phyloP scores from a whole-genome alignment of 2,329 filamentous ascomycete genomes.

The Curvularia sp. region DNA sequence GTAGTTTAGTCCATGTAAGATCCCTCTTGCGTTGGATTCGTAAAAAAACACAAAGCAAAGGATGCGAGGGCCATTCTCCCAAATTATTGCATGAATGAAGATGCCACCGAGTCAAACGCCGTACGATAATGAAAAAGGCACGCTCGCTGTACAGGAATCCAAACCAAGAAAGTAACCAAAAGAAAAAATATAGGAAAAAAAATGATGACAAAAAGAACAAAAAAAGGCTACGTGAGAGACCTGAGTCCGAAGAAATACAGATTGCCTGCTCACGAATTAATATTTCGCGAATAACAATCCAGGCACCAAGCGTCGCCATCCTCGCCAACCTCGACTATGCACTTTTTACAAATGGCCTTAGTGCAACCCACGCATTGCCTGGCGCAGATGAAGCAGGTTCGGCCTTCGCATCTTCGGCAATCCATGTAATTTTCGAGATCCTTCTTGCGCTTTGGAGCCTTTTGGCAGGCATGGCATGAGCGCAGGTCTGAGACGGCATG shows the following conservation, averaged over 20 bases:
- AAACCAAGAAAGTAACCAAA: neutral
- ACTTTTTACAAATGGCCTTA: slow-evolving; percentile 68
- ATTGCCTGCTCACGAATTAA: slow-evolving; percentile 25
- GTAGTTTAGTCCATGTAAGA: neutral
- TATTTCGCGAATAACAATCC: slow-evolving; percentile 57
- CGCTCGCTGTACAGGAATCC: neutral
- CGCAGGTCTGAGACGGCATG: slow-evolving; percentile 34
- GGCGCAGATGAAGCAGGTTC: slow-evolving; percentile 74
- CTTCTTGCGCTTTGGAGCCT: slow-evolving; percentile 68
- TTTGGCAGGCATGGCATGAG: slow-evolving; percentile 72
- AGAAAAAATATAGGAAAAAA: neutral
- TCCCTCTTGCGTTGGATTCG: neutral
- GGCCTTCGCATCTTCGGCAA: slow-evolving; percentile 67
- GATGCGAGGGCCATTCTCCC: neutral
- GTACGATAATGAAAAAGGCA: neutral
- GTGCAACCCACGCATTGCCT: slow-evolving; percentile 62
- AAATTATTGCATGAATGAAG: neutral
- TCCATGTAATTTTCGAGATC: slow-evolving; percentile 71
- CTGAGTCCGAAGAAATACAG: neutral
- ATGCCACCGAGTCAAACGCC: neutral
- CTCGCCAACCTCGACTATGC: slow-evolving; percentile 69
- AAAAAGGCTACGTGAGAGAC: neutral
- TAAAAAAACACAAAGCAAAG: neutral
- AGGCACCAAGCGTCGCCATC: slow-evolving; percentile 72
- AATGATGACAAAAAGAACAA: neutral